Evolutionary conservation across 2,329 filamentous ascomycete genomes (phyloP), one percentile per base, ranked within the genome.

Genomic region (Beauveria varroae): DNA sequence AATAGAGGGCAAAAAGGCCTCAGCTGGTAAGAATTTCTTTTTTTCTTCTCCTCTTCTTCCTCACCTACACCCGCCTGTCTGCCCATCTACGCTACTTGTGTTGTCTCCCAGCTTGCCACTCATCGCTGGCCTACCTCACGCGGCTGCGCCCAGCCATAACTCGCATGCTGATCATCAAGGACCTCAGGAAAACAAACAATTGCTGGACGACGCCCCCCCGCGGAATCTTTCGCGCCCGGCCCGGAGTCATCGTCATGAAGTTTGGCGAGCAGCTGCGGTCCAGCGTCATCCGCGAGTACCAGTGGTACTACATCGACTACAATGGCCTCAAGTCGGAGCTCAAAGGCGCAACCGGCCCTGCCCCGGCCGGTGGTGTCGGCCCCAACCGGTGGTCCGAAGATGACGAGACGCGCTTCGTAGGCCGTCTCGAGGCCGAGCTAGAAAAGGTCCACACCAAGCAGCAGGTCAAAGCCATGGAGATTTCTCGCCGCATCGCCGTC

Each of bases 381-480:
- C 68, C 66, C 40, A 84, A 81, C 66, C 81, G 87, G 70, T 99
- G 95, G 95, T 87, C 86, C 64, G 92, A 97, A 74, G 91, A 96
- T 58, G 89, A 98, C 70, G 95, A 99, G 81, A 88, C 88, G 69
- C 83, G 83, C 63, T 99, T 99, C 74, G 91, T 99, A 60, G 82
- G 84, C 64, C 83, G 89, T 76, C 87, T 99, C 59, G 93, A 99
- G 78, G 81, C 84, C 63, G 93, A 99, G 79, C 86, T 99, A 63
- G 93, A 98, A 70, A 98, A 98, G 80, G 95, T 99, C 64, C 96
- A 96, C 73, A 93, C 89, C 62, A 98, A 98, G 78, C 93, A 98
- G 78, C 91, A 96, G 77, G 88, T 97, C 74, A 98, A 98, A 82
- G 90, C 91, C 67, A 91, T 95, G 74, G 95, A 99, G 78, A 97